Evolutionary conservation across 1,139 yeast species (phyloP).

Genomic region (Hemisphaericaspora lyxosophila): DNA sequence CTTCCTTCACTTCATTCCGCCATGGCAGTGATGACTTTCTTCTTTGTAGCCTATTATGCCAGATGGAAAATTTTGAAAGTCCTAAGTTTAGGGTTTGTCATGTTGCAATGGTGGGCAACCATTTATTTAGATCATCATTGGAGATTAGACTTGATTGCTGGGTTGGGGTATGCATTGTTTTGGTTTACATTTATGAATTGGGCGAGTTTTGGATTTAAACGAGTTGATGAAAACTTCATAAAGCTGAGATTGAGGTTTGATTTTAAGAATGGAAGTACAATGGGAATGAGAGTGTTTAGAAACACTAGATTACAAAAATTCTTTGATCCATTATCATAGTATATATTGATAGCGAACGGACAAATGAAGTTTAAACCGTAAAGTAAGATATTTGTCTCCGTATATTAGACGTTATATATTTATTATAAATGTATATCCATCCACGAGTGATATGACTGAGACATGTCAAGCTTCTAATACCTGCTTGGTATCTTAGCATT

Average conservation of each 20-base stretch:
- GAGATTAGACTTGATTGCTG: conserved; percentile 58
- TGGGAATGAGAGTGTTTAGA: conserved; percentile 62
- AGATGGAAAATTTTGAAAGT: conserved; percentile 37
- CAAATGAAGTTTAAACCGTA: too few relatives aligned
- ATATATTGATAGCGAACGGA: too few relatives aligned
- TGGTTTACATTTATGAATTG: conserved; percentile 37
- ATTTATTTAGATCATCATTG: conserved; percentile 74
- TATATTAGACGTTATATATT: too few relatives aligned
- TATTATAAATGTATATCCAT: too few relatives aligned
- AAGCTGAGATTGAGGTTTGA: conserved; percentile 35
- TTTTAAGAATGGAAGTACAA: conserved; percentile 42
- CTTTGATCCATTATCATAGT: conserved; percentile 46
- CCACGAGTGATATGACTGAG: too few relatives aligned
- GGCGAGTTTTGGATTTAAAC: conserved; percentile 22
- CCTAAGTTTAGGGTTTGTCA: conserved; percentile 37
- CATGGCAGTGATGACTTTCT: conserved; percentile 55
- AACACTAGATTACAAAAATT: conserved; percentile 45
- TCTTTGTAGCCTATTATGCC: conserved; percentile 44
- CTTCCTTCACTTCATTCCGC: conserved; percentile 68
- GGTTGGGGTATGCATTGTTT: conserved; percentile 50
- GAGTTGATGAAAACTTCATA: conserved; percentile 26
- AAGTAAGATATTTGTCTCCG: too few relatives aligned
- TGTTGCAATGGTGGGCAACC: conserved; percentile 73
- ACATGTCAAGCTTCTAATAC: too few relatives aligned
- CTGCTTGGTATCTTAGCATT: too few relatives aligned